Percentiles rank a stretch among this genome's conserved stretches.
phyloP scores from a whole-genome alignment of 2,329 filamentous ascomycete genomes.

The Colletotrichum horii region DNA sequence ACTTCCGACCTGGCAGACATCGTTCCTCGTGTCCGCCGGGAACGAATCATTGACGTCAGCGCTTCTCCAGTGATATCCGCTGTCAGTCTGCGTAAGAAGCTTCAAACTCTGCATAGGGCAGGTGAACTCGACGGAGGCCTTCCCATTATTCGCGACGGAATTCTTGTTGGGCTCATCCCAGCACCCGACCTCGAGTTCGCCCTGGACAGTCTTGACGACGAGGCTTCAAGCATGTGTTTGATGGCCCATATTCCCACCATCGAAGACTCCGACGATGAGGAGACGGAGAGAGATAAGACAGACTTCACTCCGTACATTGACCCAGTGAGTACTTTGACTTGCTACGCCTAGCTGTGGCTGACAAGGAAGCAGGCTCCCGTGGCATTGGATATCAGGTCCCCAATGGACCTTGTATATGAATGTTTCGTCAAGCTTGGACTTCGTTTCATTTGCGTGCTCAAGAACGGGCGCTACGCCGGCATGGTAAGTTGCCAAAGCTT shows the following conservation, averaged over 20 bases:
- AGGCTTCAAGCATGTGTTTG: slow-evolving; percentile 75
- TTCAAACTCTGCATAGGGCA: slow-evolving; percentile 80
- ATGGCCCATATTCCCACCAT: slow-evolving; percentile 75
- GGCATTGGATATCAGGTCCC: slow-evolving; percentile 83
- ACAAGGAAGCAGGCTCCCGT: slow-evolving; percentile 69
- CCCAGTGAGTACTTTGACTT: slow-evolving; percentile 58
- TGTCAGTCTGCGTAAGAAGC: slow-evolving; percentile 75
- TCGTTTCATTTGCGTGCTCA: slow-evolving; percentile 88
- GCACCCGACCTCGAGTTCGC: slow-evolving; percentile 94
- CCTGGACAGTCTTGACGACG: slow-evolving; percentile 81
- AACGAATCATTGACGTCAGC: slow-evolving; percentile 88
- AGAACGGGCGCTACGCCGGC: slow-evolving; percentile 84
- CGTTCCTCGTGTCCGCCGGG: slow-evolving; percentile 73
- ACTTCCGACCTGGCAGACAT: slow-evolving; percentile 89
- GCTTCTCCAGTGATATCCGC: slow-evolving; percentile 82
- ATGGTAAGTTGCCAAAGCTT: slow-evolving; percentile 64
- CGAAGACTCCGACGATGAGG: slow-evolving; percentile 67
- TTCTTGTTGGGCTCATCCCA: slow-evolving; percentile 89
- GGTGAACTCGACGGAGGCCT: slow-evolving; percentile 93
- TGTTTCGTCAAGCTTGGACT: slow-evolving; percentile 94
- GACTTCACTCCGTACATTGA: slow-evolving; percentile 95
- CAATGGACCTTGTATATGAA: slow-evolving; percentile 95
- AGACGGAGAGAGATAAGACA: slow-evolving; percentile 64
- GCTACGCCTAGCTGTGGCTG: not conserved
- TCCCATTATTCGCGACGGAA: slow-evolving; percentile 79